Evolutionary conservation across 331 rosid genomes (phyloP), one percentile per base, ranked within the genome.

Genomic region (Spiraea crenata): DNA sequence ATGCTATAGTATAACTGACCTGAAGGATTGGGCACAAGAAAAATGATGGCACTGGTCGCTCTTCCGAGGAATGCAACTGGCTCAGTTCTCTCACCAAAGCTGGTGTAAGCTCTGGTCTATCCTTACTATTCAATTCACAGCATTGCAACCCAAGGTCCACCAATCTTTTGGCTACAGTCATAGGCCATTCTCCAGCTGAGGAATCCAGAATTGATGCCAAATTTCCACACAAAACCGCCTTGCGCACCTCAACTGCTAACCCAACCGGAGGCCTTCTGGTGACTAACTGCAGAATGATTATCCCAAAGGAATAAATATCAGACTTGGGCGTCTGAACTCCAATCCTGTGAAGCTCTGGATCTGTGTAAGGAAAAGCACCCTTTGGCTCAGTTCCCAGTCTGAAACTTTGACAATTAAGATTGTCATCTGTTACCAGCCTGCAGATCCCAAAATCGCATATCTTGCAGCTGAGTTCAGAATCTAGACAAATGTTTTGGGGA

Each of bases 11-110:
- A 66, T 47, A 40, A 65, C 75, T 82, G 48, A 88, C 98, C 90
- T 86, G 92, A 79, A 84, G 90, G 70, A 92, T 90, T 68, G 98
- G 98, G 82, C 98, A 92, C 81, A 88, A 63, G 85, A 88, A 90
- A 78, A 83, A 92, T 15, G 96, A 65, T 72, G 98, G 98, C 59
- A 88, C 85, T 0, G 88, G 84, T 48, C 90, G 84, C 77, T 92
- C 97, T 77, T 88, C 93, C 1, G 90, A 79, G 72, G 55, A 81
- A 71, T 85, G 89, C 67, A 92, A 65, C 78, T 86, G 92, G 79
- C 88, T 82, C 77, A 92, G 70, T 73, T 90, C 98, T 63, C 96
- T 88, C 74, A 88, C 97, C 19, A 88, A 68, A 58, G 93, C 52
- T n/a, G 98, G 97, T 4, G 90, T 90, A 51, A 92, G 51, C 15